Base-by-base conservation (phyloP, 2,329 filamentous ascomycete species). In the Pseudogymnoascus sp. region DNA sequence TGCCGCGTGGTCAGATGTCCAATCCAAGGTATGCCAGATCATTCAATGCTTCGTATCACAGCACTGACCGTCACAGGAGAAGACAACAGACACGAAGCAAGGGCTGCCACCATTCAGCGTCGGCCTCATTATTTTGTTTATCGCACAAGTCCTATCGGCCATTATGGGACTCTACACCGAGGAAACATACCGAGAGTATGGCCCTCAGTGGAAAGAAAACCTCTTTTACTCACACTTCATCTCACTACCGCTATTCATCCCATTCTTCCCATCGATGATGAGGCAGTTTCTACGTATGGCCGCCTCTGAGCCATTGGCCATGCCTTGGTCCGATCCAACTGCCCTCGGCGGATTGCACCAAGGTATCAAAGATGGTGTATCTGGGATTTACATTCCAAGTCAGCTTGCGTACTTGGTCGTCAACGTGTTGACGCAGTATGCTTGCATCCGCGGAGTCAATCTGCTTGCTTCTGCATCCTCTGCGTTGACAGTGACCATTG, bases 111-210 rank as follows among this genome's bases (percentile, higher is more conserved):
- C 79, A 54, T 89, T 85, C 68, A 77, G 81, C 61, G 85, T 82
- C 5, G 94, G 94, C 2, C 87, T 99, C 11, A 74, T 82, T 2
- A 88, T 99, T 58, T 82, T 99, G 14, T 89, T 96, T 50, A 73
- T 95, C 37, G 94, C 94, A 1, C 94, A 99, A 75, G 76, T 96
- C 4, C 81, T 97, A 20, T 95, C 91, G 6, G 91, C 94, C 20
- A 88, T 92, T 70, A 97, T 97, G 88, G 94, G 94, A 4, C 82
- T 97, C 30, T 97, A 96, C 72, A 93, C 93, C 0, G 92, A 99
- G 73, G 86, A 91, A 66, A 90, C 92, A 0, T 99, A 97, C 76
- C 82, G 82, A 62, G 82, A 81, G 61, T 91, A 96, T 73, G 91
- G 92, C 5, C 89, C 89, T 30, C 88, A 94, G 73, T 97, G 94